Conservation (phyloP, 169 alveolate species). For the Plasmodium fragile region DNA sequence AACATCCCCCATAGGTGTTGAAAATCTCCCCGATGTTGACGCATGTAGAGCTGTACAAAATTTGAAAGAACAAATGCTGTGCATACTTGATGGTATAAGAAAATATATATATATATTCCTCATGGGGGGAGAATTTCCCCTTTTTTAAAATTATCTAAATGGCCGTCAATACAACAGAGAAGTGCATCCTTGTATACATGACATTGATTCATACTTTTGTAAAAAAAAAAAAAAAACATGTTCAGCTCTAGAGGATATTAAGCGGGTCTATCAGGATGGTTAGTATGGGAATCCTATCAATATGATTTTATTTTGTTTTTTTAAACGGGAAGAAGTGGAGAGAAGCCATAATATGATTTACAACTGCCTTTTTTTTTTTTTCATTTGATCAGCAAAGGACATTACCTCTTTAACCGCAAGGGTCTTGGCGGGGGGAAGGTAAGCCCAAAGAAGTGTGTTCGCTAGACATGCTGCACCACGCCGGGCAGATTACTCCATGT, state of each 20-base stretch:
- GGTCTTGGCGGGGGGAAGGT: conserved; percentile 75
- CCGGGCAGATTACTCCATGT: background rate
- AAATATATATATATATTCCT: background rate
- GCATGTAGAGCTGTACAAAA: conserved; percentile 26
- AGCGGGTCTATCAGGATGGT: conserved; percentile 69
- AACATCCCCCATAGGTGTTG: conserved; percentile 41
- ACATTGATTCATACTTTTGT: background rate
- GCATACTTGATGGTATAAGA: conserved; percentile 53
- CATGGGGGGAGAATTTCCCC: background rate
- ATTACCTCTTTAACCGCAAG: conserved; percentile 71
- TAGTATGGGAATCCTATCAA: background rate
- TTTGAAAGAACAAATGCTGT: conserved; percentile 59
- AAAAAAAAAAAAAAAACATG: background rate
- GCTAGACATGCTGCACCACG: background rate
- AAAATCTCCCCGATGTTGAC: conserved; percentile 53
- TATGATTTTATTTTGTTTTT: background rate
- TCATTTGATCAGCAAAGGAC: conserved; percentile 31
- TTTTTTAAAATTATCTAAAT: background rate
- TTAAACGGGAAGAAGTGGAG: background rate
- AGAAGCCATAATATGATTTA: background rate
- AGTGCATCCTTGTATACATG: background rate
- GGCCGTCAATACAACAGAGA: background rate
- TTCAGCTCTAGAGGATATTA: conserved; percentile 68
- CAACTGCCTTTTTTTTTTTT: background rate
- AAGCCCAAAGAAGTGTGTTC: background rate